Base-by-base conservation (phyloP, 192 early-diverging fungal species). In the Coemansia javaensis region DNA sequence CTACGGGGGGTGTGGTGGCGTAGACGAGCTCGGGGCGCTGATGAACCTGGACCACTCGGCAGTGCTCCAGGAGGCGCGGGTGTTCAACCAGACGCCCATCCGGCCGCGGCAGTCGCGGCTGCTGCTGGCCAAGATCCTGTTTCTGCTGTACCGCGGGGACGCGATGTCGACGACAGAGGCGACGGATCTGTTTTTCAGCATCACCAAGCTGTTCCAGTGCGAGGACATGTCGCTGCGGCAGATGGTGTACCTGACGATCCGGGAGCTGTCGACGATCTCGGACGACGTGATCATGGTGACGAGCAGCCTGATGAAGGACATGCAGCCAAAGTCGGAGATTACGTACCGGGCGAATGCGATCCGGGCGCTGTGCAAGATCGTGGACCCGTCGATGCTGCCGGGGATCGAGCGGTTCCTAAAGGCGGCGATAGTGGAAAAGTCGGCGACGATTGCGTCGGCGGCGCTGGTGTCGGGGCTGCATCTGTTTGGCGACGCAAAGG, bases 261-360 rank as follows among this genome's bases (percentile, higher is more conserved):
- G 97, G 68, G 94, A 99, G 68, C 80, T 99, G 15, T 84, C 91
- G 44, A 82, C 77, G 18, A 83, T 93, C 45, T 92, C 94, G 18
- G 90, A 96, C 64, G 90, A 99, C 79, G 90, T 95, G 13, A 91
- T 97, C 54, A 95, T 99, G 90, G 92, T 95, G 33, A 99, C 92
- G 10, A 87, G 88, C 49, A 88, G 85, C 39, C 66, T 99, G 31
- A 95, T 93, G 72, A 90, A 93, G 63, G 96, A 99, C 65, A 94
- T 97, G 80, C 94, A 93, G 65, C 82, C 89, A 16, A 94, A 90
- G 48, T 82, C 84, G 9, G 94, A 97, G 48, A 85, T 90, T 22
- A 86, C 91, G 25, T 90, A 95, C 56, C 83, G 94, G 17, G 91
- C 92, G 40, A 95, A 95, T 66, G 94, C 94, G 14, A 94, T 99